These are phyloP conservation scores for Fusarium buxicola DNA, from an alignment of 2,329 filamentous ascomycete species.

Conservation along the genomic window DNA sequence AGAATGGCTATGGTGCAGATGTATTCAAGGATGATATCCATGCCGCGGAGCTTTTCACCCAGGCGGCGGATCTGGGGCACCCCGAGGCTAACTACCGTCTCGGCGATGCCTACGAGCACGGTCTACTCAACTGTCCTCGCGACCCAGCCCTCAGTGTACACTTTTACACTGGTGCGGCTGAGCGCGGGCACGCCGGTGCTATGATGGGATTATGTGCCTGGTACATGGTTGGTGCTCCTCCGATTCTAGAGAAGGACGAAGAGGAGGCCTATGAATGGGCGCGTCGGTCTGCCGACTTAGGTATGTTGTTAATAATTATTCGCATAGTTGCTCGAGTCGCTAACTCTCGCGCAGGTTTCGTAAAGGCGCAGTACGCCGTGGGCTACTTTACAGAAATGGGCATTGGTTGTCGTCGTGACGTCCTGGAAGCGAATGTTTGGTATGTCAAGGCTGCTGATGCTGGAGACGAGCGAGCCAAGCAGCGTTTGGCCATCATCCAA, in stretches of 20 bases:
- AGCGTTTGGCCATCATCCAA: constrained; percentile 86
- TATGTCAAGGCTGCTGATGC: constrained; percentile 95
- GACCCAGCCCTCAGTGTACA: constrained; percentile 95
- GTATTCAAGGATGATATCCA: constrained; percentile 92
- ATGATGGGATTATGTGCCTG: constrained; percentile 99
- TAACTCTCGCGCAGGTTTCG: constrained; percentile 61
- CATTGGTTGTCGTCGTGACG: constrained; percentile 92
- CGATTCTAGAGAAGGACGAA: constrained; percentile 93
- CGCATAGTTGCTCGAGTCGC: constrained; percentile 7
- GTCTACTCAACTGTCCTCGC: constrained; percentile 84
- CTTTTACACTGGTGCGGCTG: constrained; percentile 94
- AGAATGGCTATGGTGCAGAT: constrained; percentile 93
- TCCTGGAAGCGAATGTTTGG: constrained; percentile 98
- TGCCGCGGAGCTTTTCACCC: constrained; percentile 92
- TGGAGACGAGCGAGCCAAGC: constrained; percentile 89
- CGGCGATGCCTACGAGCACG: constrained; percentile 98
- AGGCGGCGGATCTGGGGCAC: constrained; percentile 92
- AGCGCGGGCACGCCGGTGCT: constrained; percentile 82
- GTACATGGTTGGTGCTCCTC: constrained; percentile 96
- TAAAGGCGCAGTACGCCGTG: constrained; percentile 90
- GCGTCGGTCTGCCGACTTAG: constrained; percentile 82
- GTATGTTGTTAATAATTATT: constrained; percentile 64
- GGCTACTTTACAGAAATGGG: constrained; percentile 99
- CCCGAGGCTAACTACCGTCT: constrained; percentile 86
- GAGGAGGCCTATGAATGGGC: constrained; percentile 98